Base-by-base conservation (phyloP, 108 stramenopile genomes). In the Cyclotella sp. region DNA sequence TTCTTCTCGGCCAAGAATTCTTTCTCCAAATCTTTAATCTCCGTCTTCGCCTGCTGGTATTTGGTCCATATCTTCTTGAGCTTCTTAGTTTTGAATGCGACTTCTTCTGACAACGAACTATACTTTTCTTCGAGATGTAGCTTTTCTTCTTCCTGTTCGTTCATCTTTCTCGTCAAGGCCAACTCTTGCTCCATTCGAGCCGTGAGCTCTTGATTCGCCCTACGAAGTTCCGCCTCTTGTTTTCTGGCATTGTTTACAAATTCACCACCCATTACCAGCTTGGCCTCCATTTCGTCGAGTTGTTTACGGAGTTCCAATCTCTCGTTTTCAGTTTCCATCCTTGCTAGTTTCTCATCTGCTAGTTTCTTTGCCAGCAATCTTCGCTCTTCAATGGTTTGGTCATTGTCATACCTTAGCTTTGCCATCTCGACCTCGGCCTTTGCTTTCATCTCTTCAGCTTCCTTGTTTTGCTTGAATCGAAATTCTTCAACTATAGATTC, bases 161-260 rank as follows among this genome's bases (percentile, higher is more conserved):
- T 74, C 75, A 84, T 77, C 59, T 64, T 78, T 63, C 90, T 85
- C 1, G 85, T 89, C 22, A 97, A 72, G 15, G 68, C 64, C 26
- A 84, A 63, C 71, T 95, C 93, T 49, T 90, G 87, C 26, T 83
- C 77, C 27, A 65, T 68, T 63, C 85, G 89, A 57, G 89, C 85
- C 43, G 85, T 86, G 12, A 96, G 85, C 58, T 95, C 93, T 43
- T 90, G 86, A 63, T 92, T 83, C 9, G 93, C 93, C 67, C 83
- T 84, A 19, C 95, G 87, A 51, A 95, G 82, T 40, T 85, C 84
- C 11, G 89, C 95, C 75, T 97, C 92, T 66, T 96, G 95, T 72
- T 93, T 91, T 11, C 88, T 85, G 11, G 93, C 92, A 70, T 91
- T 93, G 85, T 88, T 85, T 21, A 92, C 87, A n/a, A 97, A 89